Evolutionary conservation across 306 rosid genomes (phyloP), one percentile per base, ranked within the genome.

Genomic region (Urtica urens): DNA sequence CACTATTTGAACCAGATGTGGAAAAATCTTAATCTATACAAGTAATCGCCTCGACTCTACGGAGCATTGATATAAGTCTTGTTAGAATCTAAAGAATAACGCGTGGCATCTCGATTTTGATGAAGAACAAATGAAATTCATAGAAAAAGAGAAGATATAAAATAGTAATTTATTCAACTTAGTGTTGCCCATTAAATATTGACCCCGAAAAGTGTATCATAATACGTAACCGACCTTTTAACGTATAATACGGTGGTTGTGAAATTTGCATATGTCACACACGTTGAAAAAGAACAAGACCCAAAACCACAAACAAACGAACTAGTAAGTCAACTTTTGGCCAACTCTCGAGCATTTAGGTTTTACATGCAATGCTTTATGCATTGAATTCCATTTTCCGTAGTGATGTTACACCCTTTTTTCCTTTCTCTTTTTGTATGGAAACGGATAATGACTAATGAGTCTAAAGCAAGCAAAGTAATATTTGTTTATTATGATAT

Each of bases 131-230:
- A 13, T n/a, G 3, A 3, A 2, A 6, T 38, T 38, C 4, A 38
- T 14, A 1, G 0, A 38, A 38, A 38, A 38, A 12, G 18, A 14
- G 4, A 7, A 13, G 10, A 2, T 12, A 7, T 7, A 2, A 38
- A 38, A 38, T 14, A 21, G 44, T 14, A 13, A 19, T 17, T 23
- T 43, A 21, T 18, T 44, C 49, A 23, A 44, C 49, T 44, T 22
- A 47, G 52, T 25, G 27, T 23, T 47, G 33, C 37, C n/a, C 34
- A 24, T 24, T 23, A 23, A 46, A 24, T 24, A 46, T 47, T 47
- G 34, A 25, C 28, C 51, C 27, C 4, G 6, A 5, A 14, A 47
- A 14, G 1, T 23, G 5, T 26, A 21, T 22, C 26, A 47, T 24
- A 24, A 38, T 1, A 13, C 35, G 14, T n/a, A 22, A 47, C 35